phyloP scores from a whole-genome alignment of 495 filamentous ascomycete species.

The Aspergillus affinis region DNA sequence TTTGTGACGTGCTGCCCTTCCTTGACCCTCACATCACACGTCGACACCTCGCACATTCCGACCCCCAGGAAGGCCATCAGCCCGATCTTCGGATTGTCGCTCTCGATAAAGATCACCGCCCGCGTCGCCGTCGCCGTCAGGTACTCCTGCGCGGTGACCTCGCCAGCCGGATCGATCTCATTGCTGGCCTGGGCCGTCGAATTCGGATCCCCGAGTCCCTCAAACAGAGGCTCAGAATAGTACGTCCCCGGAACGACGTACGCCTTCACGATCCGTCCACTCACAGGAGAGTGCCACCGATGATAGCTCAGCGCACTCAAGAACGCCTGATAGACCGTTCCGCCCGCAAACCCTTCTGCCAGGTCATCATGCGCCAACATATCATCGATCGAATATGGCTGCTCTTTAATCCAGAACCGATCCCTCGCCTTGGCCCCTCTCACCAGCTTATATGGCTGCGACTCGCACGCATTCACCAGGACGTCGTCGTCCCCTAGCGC shows the following conservation, averaged over 20 bases:
- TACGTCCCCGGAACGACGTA: constrained; percentile 64
- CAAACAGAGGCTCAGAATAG: constrained; percentile 61
- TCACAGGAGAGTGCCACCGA: constrained; percentile 67
- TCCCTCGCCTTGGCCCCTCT: constrained; percentile 30
- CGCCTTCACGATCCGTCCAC: constrained; percentile 54
- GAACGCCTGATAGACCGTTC: constrained; percentile 68
- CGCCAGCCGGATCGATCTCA: constrained; percentile 52
- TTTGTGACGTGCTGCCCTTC: constrained; percentile 56
- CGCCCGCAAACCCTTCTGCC: constrained; percentile 53
- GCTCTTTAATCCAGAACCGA: constrained; percentile 37
- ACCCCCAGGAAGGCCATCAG: constrained; percentile 62
- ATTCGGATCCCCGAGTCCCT: constrained; percentile 40
- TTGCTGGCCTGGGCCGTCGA: constrained; percentile 12
- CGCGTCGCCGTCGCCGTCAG: constrained; percentile 55
- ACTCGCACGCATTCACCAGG: constrained; percentile 67
- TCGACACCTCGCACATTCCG: constrained; percentile 68
- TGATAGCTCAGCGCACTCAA: constrained; percentile 66
- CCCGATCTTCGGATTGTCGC: constrained; percentile 60
- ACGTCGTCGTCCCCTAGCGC: constrained; percentile 44
- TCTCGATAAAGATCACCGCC: constrained; percentile 65
- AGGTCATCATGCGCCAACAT: constrained; percentile 59
- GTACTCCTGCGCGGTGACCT: constrained; percentile 59
- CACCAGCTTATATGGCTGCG: constrained; percentile 37
- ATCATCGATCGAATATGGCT: constrained; percentile 45
- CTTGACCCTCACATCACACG: constrained; percentile 62